Evolutionary conservation across 2,329 filamentous ascomycete genomes (phyloP).

Genomic region (Diaporthe batatas): DNA sequence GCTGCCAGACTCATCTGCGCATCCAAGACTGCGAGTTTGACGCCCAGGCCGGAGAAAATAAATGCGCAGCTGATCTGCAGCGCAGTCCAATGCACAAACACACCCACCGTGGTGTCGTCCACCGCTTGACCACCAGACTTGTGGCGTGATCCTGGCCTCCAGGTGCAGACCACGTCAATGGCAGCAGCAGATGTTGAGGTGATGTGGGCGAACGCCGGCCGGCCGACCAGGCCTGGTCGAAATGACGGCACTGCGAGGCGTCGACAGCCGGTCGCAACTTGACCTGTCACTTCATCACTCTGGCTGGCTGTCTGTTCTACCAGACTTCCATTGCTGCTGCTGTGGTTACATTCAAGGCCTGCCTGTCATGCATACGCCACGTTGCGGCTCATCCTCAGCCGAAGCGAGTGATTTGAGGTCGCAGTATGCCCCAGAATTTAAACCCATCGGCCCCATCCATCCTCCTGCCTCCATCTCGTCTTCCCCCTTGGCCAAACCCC

Average conservation of each 20-base stretch:
- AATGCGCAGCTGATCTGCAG: neutral
- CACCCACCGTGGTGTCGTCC: neutral
- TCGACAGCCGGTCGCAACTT: neutral
- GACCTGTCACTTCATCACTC: slow-evolving; percentile 28
- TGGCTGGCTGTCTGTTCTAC: neutral
- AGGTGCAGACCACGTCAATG: neutral
- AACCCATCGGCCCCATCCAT: slow-evolving; percentile 23
- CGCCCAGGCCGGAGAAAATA: neutral
- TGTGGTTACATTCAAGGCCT: slow-evolving; percentile 13
- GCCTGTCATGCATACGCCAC: slow-evolving; percentile 24
- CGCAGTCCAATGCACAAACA: neutral
- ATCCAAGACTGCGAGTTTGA: neutral
- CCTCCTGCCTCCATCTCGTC: slow-evolving; percentile 1
- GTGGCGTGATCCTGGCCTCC: slow-evolving; percentile 13
- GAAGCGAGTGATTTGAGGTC: slow-evolving; percentile 11
- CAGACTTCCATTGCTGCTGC: neutral
- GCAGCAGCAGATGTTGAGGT: slow-evolving; percentile 26
- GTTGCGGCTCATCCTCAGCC: slow-evolving; percentile 6
- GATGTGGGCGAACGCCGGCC: slow-evolving; percentile 9
- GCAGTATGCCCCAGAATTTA: slow-evolving; percentile 20
- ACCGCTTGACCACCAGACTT: slow-evolving; percentile 11
- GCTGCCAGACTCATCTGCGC: neutral
- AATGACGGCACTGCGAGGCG: neutral
- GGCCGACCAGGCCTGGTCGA: neutral
- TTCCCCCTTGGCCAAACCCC: neutral